Conservation (phyloP, 805 yeast genomes). For the Wickerhamiella cacticola region DNA sequence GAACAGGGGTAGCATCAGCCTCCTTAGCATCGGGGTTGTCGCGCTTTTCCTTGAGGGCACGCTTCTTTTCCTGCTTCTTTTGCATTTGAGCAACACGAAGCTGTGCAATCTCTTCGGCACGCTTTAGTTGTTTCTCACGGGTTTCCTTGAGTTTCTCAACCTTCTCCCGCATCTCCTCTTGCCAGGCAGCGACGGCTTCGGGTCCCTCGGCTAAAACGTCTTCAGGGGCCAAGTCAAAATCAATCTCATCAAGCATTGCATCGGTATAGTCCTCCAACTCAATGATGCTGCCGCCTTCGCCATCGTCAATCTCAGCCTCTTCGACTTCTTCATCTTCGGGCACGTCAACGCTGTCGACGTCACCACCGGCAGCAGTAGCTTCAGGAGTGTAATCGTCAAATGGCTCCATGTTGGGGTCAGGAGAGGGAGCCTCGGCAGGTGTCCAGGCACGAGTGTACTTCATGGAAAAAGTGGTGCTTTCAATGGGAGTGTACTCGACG, state of each 20-base stretch:
- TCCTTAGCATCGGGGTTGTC: neutral
- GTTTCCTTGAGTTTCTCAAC: constrained; percentile 7
- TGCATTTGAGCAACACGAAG: constrained; percentile 5
- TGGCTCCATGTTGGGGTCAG: constrained; percentile 8
- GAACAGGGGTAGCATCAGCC: constrained; percentile 5
- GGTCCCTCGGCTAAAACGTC: constrained; percentile 23
- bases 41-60: constrained; percentile 3
- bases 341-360: constrained; percentile 10
- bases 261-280: constrained; percentile 12
- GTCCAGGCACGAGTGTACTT: constrained; percentile 1
- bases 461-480: constrained; percentile 7
- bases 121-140: neutral
- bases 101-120: constrained; percentile 1
- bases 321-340: constrained; percentile 83
- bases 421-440: constrained; percentile 6
- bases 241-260: constrained; percentile 28
- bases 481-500: constrained; percentile 13
- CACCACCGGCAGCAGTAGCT: constrained; percentile 2
- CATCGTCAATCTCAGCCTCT: constrained; percentile 40
- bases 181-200: constrained; percentile 19
- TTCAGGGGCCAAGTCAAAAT: constrained; percentile 20
- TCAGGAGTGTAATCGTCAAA: neutral
- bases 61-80: constrained; percentile 6
- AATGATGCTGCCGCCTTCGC: constrained; percentile 10
- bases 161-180: constrained; percentile 12